phyloP scores from a whole-genome alignment of 208 protist genomes.

The Leishmania gerbilli region DNA sequence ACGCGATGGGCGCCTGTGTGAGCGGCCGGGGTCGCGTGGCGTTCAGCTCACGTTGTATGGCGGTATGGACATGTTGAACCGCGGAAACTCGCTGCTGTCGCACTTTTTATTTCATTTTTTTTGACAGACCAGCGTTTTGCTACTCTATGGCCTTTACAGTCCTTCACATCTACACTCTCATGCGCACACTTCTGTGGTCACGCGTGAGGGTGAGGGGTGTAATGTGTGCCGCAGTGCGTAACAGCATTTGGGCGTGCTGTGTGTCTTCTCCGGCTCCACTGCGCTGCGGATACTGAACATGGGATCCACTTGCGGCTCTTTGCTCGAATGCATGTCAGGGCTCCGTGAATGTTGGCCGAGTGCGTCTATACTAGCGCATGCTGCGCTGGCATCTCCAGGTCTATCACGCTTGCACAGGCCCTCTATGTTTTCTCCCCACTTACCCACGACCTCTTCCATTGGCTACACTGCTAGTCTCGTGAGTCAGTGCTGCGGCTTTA shows the following conservation, averaged over 20 bases:
- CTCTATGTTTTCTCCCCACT: conserved; percentile 11
- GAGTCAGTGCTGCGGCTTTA: neutral
- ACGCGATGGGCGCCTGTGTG: neutral
- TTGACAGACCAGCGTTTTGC: neutral
- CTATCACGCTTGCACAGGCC: neutral
- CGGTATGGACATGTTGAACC: neutral
- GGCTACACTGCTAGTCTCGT: neutral
- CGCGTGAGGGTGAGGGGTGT: neutral
- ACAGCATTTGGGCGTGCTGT: neutral
- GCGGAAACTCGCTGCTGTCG: neutral
- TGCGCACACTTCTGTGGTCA: neutral
- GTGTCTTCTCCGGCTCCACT: neutral
- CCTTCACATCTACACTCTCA: neutral
- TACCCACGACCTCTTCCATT: conserved; percentile 1
- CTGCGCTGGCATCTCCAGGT: neutral
- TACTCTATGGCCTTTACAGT: neutral
- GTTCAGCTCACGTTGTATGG: neutral
- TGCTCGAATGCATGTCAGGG: neutral
- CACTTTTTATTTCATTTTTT: neutral
- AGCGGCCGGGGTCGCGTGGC: neutral
- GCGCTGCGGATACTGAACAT: neutral
- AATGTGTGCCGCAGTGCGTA: neutral
- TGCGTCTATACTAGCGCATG: neutral
- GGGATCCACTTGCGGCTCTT: neutral
- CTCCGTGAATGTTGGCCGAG: neutral